Evolutionary conservation across 1,284 basidiomycete genomes (phyloP), one percentile per base, ranked within the genome.

Genomic region (Cryptococcus wingfieldii): DNA sequence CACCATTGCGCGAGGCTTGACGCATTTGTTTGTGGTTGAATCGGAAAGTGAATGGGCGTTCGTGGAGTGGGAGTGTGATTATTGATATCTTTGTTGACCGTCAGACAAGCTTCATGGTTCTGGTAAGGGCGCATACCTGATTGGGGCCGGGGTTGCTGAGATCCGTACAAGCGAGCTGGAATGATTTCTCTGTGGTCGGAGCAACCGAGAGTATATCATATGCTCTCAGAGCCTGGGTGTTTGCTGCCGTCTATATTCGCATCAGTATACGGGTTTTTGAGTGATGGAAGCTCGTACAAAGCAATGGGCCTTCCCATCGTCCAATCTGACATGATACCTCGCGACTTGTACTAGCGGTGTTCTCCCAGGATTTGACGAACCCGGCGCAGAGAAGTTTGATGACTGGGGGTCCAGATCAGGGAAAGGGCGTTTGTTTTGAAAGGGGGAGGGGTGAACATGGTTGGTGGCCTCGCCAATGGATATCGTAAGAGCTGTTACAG

Each of bases 1-100:
- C 75, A 16, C 76, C 76, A 46, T 75, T 74, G 5, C 75, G 60
- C 50, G 75, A 68, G 12, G 75, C 75, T 51, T 71, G 70, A 16
- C 68, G 64, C 56, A 77, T 68, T 61, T 70, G 75, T 53, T 73
- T 74, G 38, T 64, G 62, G 50, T 73, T 77, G 53, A 70, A 59
- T 38, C 66, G 62, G 66, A 72, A 76, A 54, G 65, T 67, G 60
- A 67, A 75, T 5, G 70, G 69, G 45, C 65, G 56, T 55, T 77
- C 73, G 52, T 77, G 74, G 16, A 76, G 54, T 1, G 75, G 74
- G 2, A 77, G 61, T 6, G 73, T 73, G 58, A 77, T 76, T 51
- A 77, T 75, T 4, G 75, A 75, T 42, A 76, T 61, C 73, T 76
- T 42, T 19, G 31, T 13, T 9, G 28, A 31, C 38, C n/a, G 42